Evolutionary conservation across 2,329 filamentous ascomycete species (phyloP).

Genomic region (Monosporascus ibericus): DNA sequence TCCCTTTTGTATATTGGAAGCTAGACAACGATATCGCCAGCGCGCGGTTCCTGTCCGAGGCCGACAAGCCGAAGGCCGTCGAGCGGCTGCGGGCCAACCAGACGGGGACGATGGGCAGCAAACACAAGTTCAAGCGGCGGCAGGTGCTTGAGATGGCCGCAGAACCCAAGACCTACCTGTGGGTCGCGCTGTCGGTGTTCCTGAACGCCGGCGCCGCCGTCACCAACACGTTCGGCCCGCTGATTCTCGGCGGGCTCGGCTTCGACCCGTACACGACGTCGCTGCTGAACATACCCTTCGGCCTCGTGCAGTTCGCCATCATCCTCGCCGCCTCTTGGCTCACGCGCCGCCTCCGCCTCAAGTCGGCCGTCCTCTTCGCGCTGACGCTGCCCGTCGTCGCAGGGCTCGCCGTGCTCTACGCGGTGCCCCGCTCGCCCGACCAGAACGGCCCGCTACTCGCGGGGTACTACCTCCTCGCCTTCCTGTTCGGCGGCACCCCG

Average conservation of each 20-base stretch:
- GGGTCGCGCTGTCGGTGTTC: slow-evolving; percentile 52
- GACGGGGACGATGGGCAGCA: slow-evolving; percentile 57
- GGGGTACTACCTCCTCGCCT: slow-evolving; percentile 61
- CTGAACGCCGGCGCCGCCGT: slow-evolving; percentile 60
- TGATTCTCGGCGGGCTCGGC: slow-evolving; percentile 56
- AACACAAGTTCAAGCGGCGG: slow-evolving; percentile 58
- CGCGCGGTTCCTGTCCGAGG: slow-evolving; percentile 51
- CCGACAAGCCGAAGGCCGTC: slow-evolving; percentile 60
- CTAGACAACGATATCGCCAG: slow-evolving; percentile 54
- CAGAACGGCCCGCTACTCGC: slow-evolving; percentile 45
- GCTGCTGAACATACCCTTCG: slow-evolving; percentile 63
- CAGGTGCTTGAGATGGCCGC: slow-evolving; percentile 49
- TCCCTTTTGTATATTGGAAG: slow-evolving; percentile 52
- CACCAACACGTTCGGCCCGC: slow-evolving; percentile 57
- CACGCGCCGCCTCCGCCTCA: slow-evolving; percentile 50
- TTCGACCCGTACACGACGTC: slow-evolving; percentile 52
- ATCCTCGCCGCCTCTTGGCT: slow-evolving; percentile 53
- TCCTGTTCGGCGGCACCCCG: slow-evolving; percentile 60
- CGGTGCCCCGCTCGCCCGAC: slow-evolving; percentile 36
- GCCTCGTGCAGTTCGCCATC: slow-evolving; percentile 51
- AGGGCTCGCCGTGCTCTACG: slow-evolving; percentile 52
- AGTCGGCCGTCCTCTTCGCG: slow-evolving; percentile 46
- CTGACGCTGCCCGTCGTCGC: slow-evolving; percentile 56
- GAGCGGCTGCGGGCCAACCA: slow-evolving; percentile 67
- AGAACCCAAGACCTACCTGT: slow-evolving; percentile 52